Base-by-base conservation (phyloP, 306 rosid species). In the Fragaria vesca region DNA sequence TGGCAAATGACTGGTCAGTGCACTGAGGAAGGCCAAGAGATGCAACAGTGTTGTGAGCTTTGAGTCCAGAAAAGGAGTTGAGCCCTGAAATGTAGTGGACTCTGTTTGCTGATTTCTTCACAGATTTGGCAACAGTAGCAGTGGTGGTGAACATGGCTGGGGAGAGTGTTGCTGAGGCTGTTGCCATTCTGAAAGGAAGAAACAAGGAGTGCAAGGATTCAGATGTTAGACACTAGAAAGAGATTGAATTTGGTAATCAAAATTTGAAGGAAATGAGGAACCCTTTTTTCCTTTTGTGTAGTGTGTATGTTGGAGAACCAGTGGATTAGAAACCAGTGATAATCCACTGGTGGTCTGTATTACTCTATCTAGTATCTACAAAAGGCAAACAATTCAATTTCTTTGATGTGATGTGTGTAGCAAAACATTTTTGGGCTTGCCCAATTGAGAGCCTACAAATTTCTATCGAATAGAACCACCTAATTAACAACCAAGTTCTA, bases 1-100 rank as follows among this genome's bases (percentile, higher is more conserved):
- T 90, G 7, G 92, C 93, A 88, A 93, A 93, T 20, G 90, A 89
- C 62, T 80, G 81, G 55, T 90, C 90, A n/a, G 89, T 75, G 74
- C 75, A 42, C 32, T 78, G 52, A 1, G 94, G 86, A 71, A 85
- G 69, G 26, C 96, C 94, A 24, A 89, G 54, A 63, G 91, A 82
- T 76, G 86, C 78, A 65, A 93, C 90, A 51, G 57, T 66, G 85
- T 83, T 90, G 84, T 81, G 82, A 55, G 94, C 91, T 78, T 86
- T 93, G 72, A 91, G 80, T 16, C 96, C 94, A 36, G 82, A 73
- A 48, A 86, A 93, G 36, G 93, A 81, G 60, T 86, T 88, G 30
- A 93, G 40, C 26, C 91, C 91, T 62, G 78, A 36, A n/a, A 93
- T 73, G 74, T 79, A 86, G 5, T 83, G 73, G 79, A 88, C 93